These are phyloP conservation scores for Eucalyptus caleyi DNA, from an alignment of 345 rosid species.

Conservation along the genomic window DNA sequence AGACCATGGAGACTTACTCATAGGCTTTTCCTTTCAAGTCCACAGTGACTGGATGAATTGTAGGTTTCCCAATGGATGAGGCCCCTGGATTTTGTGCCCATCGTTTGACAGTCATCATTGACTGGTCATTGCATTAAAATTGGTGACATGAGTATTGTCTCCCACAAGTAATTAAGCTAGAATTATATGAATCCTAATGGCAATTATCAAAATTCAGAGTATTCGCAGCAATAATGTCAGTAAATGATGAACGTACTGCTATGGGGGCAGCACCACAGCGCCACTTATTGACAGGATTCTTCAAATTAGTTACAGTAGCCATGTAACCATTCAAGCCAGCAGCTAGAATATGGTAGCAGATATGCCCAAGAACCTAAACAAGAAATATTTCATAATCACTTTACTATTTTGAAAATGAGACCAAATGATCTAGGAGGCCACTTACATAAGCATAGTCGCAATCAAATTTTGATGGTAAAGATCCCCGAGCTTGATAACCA, in stretches of 20 bases:
- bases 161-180: background rate
- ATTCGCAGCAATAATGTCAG: background rate
- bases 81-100: conserved; percentile 80
- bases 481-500: conserved; percentile 99
- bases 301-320: conserved; percentile 90
- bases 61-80: conserved; percentile 77
- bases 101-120: conserved; percentile 90
- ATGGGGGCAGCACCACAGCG: conserved; percentile 95
- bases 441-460: conserved; percentile 97
- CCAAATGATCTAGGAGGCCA: background rate
- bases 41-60: conserved; percentile 91
- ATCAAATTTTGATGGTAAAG: conserved; percentile 93
- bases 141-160: background rate
- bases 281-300: conserved; percentile 92
- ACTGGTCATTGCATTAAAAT: conserved; percentile 24
- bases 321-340: conserved; percentile 96
- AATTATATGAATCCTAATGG: background rate
- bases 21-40: conserved; percentile 95
- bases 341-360: conserved; percentile 84
- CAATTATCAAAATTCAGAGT: background rate
- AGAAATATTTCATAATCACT: background rate
- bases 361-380: conserved; percentile 82
- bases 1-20: conserved; percentile 46
- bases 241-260: conserved; percentile 28
- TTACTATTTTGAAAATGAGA: background rate